Percentiles rank a stretch among this genome's conserved stretches.
Evolutionary conservation across 192 early-diverging fungal species (phyloP).

Genomic region (Backusella psychrophila): DNA sequence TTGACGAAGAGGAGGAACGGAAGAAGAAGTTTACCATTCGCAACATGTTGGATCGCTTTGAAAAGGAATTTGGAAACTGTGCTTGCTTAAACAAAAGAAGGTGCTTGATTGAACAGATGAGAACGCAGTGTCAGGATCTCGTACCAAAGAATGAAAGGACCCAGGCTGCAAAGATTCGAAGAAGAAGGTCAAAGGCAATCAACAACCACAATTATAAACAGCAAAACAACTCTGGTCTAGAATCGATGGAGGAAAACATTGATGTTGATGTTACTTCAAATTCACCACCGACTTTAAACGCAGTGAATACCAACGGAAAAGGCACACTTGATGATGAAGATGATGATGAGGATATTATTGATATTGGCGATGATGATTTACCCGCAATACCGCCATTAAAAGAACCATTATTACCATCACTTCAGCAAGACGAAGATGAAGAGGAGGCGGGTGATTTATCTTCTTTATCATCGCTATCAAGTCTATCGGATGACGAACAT

Average conservation of each 20-base stretch:
- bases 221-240: not conserved
- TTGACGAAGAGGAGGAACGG: slow-evolving; percentile 22
- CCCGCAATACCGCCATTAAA: slow-evolving; percentile 1
- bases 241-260: slow-evolving; percentile 11
- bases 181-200: not conserved
- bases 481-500: slow-evolving; percentile 7
- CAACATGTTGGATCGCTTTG: slow-evolving; percentile 30
- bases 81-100: slow-evolving; percentile 41
- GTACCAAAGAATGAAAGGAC: not conserved
- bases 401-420: slow-evolving; percentile 6
- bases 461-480: slow-evolving; percentile 6
- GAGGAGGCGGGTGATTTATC: not conserved
- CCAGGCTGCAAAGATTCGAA: not conserved
- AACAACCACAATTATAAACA: not conserved
- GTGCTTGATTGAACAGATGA: slow-evolving; percentile 44
- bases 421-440: slow-evolving; percentile 9
- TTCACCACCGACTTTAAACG: slow-evolving; percentile 10
- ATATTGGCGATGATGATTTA: slow-evolving; percentile 25
- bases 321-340: slow-evolving; percentile 8
- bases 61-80: slow-evolving; percentile 43
- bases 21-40: slow-evolving; percentile 30
- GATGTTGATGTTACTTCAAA: slow-evolving; percentile 28
- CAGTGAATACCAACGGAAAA: not conserved
- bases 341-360: slow-evolving; percentile 22
- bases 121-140: slow-evolving; percentile 18